These are phyloP conservation scores for Penicillium sp. DNA, from an alignment of 2,329 filamentous ascomycete genomes.

Conservation along the genomic window DNA sequence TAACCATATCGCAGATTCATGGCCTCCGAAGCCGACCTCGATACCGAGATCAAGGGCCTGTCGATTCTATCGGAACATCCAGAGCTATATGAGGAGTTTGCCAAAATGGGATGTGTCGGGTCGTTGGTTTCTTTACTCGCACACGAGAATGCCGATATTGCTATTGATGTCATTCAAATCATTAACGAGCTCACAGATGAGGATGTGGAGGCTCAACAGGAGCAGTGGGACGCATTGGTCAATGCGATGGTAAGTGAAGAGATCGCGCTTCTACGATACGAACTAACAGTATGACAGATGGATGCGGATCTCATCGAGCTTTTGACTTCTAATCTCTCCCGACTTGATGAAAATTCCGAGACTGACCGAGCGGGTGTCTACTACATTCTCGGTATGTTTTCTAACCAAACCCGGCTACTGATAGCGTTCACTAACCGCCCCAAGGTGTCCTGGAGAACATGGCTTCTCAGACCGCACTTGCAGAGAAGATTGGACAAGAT, in stretches of 20 bases:
- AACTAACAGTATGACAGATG: constrained; percentile 36
- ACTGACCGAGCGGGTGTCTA: constrained; percentile 85
- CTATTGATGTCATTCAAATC: constrained; percentile 87
- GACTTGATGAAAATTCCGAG: constrained; percentile 74
- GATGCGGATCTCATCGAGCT: constrained; percentile 49
- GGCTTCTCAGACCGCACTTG: constrained; percentile 69
- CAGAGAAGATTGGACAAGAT: constrained; percentile 73
- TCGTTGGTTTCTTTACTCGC: constrained; percentile 81
- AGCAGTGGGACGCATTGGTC: constrained; percentile 79
- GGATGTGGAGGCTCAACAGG: constrained; percentile 79
- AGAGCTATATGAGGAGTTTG: constrained; percentile 79
- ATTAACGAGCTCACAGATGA: constrained; percentile 91
- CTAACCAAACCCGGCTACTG: background rate
- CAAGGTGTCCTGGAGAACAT: constrained; percentile 79
- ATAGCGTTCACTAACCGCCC: constrained; percentile 16
- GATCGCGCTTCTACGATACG: background rate
- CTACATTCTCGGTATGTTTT: constrained; percentile 65
- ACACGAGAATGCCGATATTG: constrained; percentile 97
- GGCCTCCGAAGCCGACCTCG: constrained; percentile 83
- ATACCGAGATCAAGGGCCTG: constrained; percentile 82
- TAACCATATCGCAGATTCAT: constrained; percentile 61
- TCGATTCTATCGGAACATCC: constrained; percentile 87
- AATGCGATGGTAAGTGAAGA: constrained; percentile 55
- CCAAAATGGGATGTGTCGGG: constrained; percentile 70
- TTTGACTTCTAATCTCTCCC: constrained; percentile 63